These are phyloP conservation scores for Kwoniella europaea DNA, from an alignment of 768 basidiomycete species.

Conservation along the genomic window DNA sequence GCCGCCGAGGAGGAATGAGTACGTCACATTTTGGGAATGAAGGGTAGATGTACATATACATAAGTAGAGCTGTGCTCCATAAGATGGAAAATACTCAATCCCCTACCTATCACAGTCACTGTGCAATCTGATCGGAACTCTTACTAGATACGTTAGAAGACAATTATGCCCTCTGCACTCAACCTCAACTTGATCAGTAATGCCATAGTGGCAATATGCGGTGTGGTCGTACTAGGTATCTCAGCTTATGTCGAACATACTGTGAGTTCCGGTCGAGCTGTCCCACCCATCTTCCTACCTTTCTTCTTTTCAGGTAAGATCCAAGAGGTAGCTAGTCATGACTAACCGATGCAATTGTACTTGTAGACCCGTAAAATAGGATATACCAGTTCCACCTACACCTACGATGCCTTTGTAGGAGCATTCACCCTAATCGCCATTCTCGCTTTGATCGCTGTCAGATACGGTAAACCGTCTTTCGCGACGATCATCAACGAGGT, in stretches of 20 bases:
- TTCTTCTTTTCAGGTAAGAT: too few species aligned
- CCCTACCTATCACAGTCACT: neutral
- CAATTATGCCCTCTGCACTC: slow-evolving; percentile 21
- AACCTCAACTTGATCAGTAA: slow-evolving; percentile 15
- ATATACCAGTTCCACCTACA: slow-evolving; percentile 29
- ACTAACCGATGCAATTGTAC: neutral
- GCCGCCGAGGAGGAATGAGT: neutral
- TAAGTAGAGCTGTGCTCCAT: neutral
- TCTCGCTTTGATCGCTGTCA: slow-evolving; percentile 6
- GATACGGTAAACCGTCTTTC: neutral
- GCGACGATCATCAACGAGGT: slow-evolving; percentile 13
- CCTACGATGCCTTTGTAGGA: slow-evolving; percentile 42
- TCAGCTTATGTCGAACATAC: slow-evolving; percentile 42
- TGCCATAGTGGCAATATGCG: slow-evolving; percentile 26
- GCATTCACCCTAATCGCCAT: slow-evolving; percentile 40
- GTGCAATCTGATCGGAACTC: neutral
- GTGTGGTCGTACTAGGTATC: slow-evolving; percentile 38
- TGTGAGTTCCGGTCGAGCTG: slow-evolving; percentile 17
- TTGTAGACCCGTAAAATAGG: slow-evolving; percentile 34
- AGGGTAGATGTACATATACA: neutral
- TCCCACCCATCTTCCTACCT: too few species aligned
- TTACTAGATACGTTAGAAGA: neutral
- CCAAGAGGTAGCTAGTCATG: too few species aligned
- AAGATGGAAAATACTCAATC: neutral
- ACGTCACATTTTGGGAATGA: neutral